Base-by-base conservation (phyloP, 306 rosid genomes). In the Oemleria cerasiformis region DNA sequence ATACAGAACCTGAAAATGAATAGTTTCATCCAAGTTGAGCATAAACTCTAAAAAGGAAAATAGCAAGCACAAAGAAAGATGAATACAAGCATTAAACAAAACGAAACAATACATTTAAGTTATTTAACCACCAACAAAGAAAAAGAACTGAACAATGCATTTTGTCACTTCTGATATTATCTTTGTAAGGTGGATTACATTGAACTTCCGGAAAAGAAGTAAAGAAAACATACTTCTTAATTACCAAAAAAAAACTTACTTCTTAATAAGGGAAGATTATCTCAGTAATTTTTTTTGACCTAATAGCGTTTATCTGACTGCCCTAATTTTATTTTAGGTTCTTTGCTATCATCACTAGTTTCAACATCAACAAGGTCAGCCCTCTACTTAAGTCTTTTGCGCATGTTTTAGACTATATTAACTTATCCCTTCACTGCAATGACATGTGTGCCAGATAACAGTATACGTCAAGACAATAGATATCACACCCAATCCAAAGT, bases 1-100 rank as follows among this genome's bases (percentile, higher is more conserved):
- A 69, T 79, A 86, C 66, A 88, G 53, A 81, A 89, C 92, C 97
- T 95, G 92, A 73, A 73, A 72, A 45, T 60, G 50, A 77, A 78
- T 12, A 70, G 64, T 57, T 53, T 72, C 65, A 71, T 67, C 59
- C 19, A 70, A 79, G 73, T 25, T 73, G 63, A 43, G 71, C 36
- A 21, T 44, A 72, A 51, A 77, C 14, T 54, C 12, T 15, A 44
- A 74, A 54, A 34, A 49, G 63, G 41, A 61, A 68, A 76, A 54
- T 30, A 1, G 12, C 13, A 68, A 41, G 20, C 50, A 50, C 56
- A 36, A 2, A 23, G 19, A 30, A 61, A 2, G 8, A 61, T 38
- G n/a, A 48, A 50, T 14, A 15, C 19, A 7, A 15, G 20, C 20
- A 59, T 56, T 23, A 23, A 56, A 13, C 21, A 20, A 5, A 56